phyloP scores from a whole-genome alignment of 495 filamentous ascomycete species.

The Daldinia decipiens region DNA sequence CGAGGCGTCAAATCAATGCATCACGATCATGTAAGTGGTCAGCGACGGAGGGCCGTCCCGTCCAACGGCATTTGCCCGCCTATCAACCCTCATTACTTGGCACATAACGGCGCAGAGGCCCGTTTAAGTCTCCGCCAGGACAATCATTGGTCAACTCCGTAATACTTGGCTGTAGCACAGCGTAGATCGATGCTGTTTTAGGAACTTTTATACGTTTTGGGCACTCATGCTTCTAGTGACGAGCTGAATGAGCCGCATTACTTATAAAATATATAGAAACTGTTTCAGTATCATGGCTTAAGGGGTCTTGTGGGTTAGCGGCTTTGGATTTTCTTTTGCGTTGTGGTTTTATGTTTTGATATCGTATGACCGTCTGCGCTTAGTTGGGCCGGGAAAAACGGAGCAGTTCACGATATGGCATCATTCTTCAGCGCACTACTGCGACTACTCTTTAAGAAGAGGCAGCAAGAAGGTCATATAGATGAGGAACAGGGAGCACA shows the following conservation, averaged over 20 bases:
- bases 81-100: slow-evolving; percentile 30
- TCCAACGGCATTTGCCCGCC: slow-evolving; percentile 15
- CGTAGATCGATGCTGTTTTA: slow-evolving; percentile 31
- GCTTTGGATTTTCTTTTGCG: slow-evolving; percentile 18
- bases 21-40: slow-evolving; percentile 24
- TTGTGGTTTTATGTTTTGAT: slow-evolving; percentile 10
- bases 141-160: slow-evolving; percentile 21
- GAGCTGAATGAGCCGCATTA: slow-evolving; percentile 27
- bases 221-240: slow-evolving; percentile 22
- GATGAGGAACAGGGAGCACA: slow-evolving; percentile 33
- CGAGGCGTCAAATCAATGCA: slow-evolving; percentile 30
- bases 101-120: slow-evolving; percentile 7
- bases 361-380: slow-evolving; percentile 7
- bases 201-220: slow-evolving; percentile 29
- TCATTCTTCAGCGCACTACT: slow-evolving; percentile 40
- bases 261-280: slow-evolving; percentile 13
- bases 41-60: slow-evolving; percentile 16
- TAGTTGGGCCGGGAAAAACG: not conserved
- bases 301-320: slow-evolving; percentile 4
- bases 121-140: slow-evolving; percentile 15
- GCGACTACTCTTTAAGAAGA: slow-evolving; percentile 38
- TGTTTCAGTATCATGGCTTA: slow-evolving; percentile 28
- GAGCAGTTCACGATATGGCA: slow-evolving; percentile 34
- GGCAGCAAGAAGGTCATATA: slow-evolving; percentile 40
- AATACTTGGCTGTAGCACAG: slow-evolving; percentile 16